Evolutionary conservation across 495 filamentous ascomycete genomes (phyloP), one percentile per base, ranked within the genome.

Genomic region (Hyaloscypha finlandica): DNA sequence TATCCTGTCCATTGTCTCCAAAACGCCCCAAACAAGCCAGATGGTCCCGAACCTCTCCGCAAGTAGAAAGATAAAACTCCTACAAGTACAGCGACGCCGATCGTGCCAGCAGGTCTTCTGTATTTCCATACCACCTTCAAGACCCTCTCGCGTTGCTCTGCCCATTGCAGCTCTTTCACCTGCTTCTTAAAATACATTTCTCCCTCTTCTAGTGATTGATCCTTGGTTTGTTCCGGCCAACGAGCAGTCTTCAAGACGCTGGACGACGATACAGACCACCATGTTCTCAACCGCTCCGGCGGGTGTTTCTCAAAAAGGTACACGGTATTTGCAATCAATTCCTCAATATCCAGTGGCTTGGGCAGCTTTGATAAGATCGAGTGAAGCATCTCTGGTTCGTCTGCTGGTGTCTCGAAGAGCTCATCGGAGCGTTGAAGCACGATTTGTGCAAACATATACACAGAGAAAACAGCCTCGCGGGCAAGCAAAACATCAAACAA

Each of bases 371-470:
- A 94, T 3, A 99, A 84, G 6, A 90, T 88, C 56, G 88, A 91
- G 76, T 97, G 93, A 20, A 99, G 85, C 88, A 99, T 97, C 73
- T 97, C 96, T 14, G 92, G 91, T 74, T 99, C 95, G 60, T 97
- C 90, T 20, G 80, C 75, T 0, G 92, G 88, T 14, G 92, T 92
- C 35, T 90, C 90, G 64, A 98, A 83, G 1, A 99, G 82, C 74
- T 97, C 92, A 32, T 85, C 85, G 61, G 89, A 88, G 30, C 95
- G 88, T 25, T 87, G 85, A 14, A 96, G 81, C 29, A 97, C 85
- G 62, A 97, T 93, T 71, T 92, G 89, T 20, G 93, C 92, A 77
- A 97, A 97, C 32, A 98, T 82, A 76, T 99, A 99, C 19, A 98
- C 81, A 30, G 89, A 86, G 67, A 97, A 92, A 42, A 90, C 89